Percentiles rank a stretch among this genome's conserved stretches.
Evolutionary conservation across 176 grass and related monocot genomes (phyloP).

Genomic region (Eleusine coracana): DNA sequence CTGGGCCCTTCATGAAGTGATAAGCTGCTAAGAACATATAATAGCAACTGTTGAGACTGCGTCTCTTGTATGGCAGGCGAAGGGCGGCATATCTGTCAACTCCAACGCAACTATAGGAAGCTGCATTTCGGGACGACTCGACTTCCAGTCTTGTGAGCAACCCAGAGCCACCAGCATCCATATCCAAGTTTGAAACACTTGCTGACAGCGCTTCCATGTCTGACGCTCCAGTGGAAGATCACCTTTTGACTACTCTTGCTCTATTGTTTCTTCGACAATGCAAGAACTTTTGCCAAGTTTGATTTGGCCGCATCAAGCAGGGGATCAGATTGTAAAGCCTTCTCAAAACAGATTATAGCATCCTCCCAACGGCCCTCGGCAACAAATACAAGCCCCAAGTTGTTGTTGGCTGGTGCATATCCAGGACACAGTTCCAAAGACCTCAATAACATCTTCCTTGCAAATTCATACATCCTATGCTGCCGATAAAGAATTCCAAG

Average conservation of each 20-base stretch:
- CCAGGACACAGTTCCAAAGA: conserved; percentile 89
- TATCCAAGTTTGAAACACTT: conserved; percentile 5
- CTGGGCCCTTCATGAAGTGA: not conserved
- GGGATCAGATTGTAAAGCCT: conserved; percentile 74
- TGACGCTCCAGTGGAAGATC: conserved; percentile 24
- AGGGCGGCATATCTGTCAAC: not conserved
- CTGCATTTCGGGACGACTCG: not conserved
- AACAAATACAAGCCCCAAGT: conserved; percentile 85
- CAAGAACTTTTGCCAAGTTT: conserved; percentile 63
- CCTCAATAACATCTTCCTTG: conserved; percentile 70
- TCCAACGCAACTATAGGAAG: not conserved
- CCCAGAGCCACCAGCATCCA: not conserved
- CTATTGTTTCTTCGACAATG: conserved; percentile 51
- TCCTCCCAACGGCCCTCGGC: conserved; percentile 71
- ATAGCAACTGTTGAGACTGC: not conserved
- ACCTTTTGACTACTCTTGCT: conserved; percentile 35
- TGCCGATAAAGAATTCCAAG: conserved; percentile 90
- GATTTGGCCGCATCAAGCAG: conserved; percentile 92
- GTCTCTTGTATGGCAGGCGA: not conserved
- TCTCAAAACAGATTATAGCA: conserved; percentile 76
- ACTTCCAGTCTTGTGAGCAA: not conserved
- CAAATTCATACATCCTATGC: conserved; percentile 77
- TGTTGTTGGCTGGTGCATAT: conserved; percentile 94
- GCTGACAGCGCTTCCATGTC: not conserved
- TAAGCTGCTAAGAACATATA: not conserved